Conservation (phyloP, 805 yeast genomes). For the Jamesozyma piceae region DNA sequence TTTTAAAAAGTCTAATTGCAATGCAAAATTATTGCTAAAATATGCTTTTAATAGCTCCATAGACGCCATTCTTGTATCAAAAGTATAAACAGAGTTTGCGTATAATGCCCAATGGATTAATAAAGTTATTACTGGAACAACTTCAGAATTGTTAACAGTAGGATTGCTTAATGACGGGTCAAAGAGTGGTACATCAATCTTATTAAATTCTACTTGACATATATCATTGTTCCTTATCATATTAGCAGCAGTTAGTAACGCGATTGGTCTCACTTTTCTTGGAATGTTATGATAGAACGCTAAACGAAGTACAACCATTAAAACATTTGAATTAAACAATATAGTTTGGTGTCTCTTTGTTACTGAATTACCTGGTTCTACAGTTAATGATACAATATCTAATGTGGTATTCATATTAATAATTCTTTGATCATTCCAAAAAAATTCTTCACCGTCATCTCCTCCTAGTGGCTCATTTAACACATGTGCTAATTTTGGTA, state of each 20-base stretch:
- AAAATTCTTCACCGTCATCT: conserved; percentile 29
- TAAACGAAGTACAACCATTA: conserved; percentile 56
- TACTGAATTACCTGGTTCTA: conserved; percentile 61
- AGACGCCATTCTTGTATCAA: conserved; percentile 73
- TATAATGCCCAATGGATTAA: conserved; percentile 74
- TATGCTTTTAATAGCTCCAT: conserved; percentile 57
- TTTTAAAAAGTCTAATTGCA: conserved; percentile 51
- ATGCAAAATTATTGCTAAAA: conserved; percentile 51
- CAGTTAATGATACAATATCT: conserved; percentile 65
- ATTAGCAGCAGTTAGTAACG: conserved; percentile 70
- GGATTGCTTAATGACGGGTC: conserved; percentile 49
- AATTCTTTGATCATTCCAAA: conserved; percentile 71
- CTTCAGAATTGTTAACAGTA: conserved; percentile 12
- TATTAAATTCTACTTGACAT: conserved; percentile 63
- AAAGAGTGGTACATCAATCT: conserved; percentile 84
- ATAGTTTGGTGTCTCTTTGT: conserved; percentile 52
- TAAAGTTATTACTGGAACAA: conserved; percentile 65
- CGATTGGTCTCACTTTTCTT: conserved; percentile 52
- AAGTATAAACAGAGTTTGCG: conserved; percentile 73
- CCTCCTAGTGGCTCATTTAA: conserved; percentile 50
- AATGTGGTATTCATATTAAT: conserved; percentile 58
- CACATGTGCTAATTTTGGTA: conserved; percentile 53
- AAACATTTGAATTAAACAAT: conserved; percentile 50
- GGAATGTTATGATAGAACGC: conserved; percentile 63
- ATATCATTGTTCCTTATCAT: conserved; percentile 56